These are phyloP conservation scores for Amniculicola lignicola DNA, from an alignment of 495 filamentous ascomycete genomes.

Conservation along the genomic window DNA sequence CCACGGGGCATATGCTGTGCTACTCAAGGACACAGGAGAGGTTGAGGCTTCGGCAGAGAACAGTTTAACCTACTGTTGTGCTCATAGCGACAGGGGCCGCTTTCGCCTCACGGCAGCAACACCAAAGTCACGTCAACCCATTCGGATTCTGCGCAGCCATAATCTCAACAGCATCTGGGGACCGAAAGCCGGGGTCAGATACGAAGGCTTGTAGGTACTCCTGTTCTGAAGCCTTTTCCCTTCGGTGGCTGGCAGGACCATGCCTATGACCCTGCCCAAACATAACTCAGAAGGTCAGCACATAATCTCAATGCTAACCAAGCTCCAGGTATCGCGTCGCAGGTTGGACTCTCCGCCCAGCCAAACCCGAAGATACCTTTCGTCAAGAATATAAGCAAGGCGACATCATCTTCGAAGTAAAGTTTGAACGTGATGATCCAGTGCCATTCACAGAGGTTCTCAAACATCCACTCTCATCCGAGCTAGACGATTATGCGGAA, in stretches of 20 bases:
- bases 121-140: slow-evolving; percentile 28
- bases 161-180: slow-evolving; percentile 36
- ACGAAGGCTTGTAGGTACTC: slow-evolving; percentile 43
- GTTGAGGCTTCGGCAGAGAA: slow-evolving; percentile 18
- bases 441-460: slow-evolving; percentile 35
- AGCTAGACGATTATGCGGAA: slow-evolving; percentile 44
- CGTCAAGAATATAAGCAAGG: neutral
- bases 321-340: slow-evolving; percentile 32
- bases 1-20: slow-evolving; percentile 39
- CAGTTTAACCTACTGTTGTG: slow-evolving; percentile 36
- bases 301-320: slow-evolving; percentile 1
- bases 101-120: slow-evolving; percentile 37
- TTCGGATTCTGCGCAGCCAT: slow-evolving; percentile 40
- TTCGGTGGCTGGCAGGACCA: neutral
- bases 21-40: slow-evolving; percentile 39
- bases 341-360: slow-evolving; percentile 22
- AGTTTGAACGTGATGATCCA: slow-evolving; percentile 19
- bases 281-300: neutral
- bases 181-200: slow-evolving; percentile 42
- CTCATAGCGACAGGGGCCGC: slow-evolving; percentile 33
- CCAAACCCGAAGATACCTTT: neutral
- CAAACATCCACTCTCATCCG: slow-evolving; percentile 31
- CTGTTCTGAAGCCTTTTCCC: neutral
- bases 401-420: neutral
- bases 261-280: neutral